Percentiles rank a stretch among this genome's conserved stretches.
phyloP scores from a whole-genome alignment of 352 stramenopile species.

The Paralagenidium karlingii region DNA sequence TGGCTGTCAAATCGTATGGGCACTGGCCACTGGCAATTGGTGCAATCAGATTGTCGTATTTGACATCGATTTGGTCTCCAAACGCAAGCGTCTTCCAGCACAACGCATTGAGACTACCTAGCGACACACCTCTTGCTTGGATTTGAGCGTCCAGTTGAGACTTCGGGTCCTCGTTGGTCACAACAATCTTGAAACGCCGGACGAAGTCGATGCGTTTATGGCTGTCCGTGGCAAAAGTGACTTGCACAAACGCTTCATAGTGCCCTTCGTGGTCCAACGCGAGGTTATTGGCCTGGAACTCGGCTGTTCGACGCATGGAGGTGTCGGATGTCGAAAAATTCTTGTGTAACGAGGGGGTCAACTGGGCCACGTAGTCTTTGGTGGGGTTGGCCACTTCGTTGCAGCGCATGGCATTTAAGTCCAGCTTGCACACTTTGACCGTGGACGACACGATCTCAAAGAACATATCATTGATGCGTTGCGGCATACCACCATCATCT shows the following conservation, averaged over 20 bases:
- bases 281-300: constrained; percentile 18
- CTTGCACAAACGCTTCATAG: constrained; percentile 25
- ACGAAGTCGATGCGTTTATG: constrained; percentile 31
- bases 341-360: constrained; percentile 2
- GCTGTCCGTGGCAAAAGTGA: constrained; percentile 21
- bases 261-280: constrained; percentile 15
- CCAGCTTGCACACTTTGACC: constrained; percentile 30
- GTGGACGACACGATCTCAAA: constrained; percentile 36
- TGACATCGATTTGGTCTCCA: too few species aligned
- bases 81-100: too few species aligned
- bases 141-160: too few species aligned
- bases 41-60: too few species aligned
- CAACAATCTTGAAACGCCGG: constrained; percentile 37
- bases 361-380: not conserved
- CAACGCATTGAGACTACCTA: too few species aligned
- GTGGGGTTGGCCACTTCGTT: constrained; percentile 19
- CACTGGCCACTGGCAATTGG: too few species aligned
- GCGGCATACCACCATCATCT: too few species aligned
- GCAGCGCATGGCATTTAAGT: constrained; percentile 13
- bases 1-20: too few species aligned
- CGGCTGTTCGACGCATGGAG: constrained; percentile 16
- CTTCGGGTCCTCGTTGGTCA: constrained; percentile 14
- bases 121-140: too few species aligned
- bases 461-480: constrained; percentile 13
- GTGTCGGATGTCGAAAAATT: constrained; percentile 14